Evolutionary conservation across 805 yeast species (phyloP).

Genomic region (Candida silvicultrix): DNA sequence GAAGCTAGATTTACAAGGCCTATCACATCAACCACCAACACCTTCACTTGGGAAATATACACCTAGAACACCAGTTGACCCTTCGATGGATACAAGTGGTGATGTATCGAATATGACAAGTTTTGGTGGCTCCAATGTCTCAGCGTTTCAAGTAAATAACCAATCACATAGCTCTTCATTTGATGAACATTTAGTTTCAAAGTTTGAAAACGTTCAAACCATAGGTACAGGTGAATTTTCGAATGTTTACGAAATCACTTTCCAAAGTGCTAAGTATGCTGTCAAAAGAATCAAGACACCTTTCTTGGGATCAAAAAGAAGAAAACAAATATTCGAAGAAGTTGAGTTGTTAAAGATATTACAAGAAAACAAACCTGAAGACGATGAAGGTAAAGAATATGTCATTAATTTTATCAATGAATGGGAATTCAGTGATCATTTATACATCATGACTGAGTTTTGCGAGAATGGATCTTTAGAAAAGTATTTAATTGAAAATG

Average conservation of each 20-base stretch:
- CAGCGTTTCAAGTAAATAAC: constrained; percentile 19
- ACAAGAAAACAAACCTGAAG: constrained; percentile 32
- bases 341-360: constrained; percentile 56
- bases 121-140: constrained; percentile 10
- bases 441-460: constrained; percentile 89
- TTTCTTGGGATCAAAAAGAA: constrained; percentile 48
- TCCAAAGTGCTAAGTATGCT: constrained; percentile 64
- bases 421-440: constrained; percentile 73
- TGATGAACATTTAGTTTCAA: constrained; percentile 40
- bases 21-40: constrained; percentile 14
- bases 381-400: constrained; percentile 66
- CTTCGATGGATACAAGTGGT: constrained; percentile 13
- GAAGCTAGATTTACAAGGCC: constrained; percentile 7
- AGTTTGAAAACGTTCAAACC: constrained; percentile 55
- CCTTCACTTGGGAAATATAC: constrained; percentile 17
- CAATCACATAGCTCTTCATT: constrained; percentile 8
- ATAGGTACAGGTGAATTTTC: constrained; percentile 90
- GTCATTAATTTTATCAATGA: constrained; percentile 74
- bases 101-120: constrained; percentile 17
- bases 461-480: constrained; percentile 93
- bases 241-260: constrained; percentile 74
- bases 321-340: constrained; percentile 62
- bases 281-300: constrained; percentile 80
- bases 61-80: constrained; percentile 25
- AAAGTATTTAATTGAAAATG: constrained; percentile 71